phyloP scores from a whole-genome alignment of 805 yeast species.

The Candida ortonii region DNA sequence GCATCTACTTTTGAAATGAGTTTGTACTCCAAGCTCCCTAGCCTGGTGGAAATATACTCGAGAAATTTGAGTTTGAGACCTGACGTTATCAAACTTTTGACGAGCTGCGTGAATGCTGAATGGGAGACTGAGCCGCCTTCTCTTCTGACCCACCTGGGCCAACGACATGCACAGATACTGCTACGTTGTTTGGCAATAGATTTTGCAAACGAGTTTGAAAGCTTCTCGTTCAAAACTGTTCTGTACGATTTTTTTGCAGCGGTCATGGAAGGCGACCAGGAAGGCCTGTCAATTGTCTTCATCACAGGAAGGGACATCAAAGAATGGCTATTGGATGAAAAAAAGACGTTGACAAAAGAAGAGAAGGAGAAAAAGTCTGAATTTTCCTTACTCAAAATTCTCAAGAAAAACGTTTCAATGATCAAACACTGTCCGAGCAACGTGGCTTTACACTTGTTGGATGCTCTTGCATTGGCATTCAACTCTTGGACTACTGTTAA shows the following conservation, averaged over 20 bases:
- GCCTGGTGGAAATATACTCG: constrained; percentile 57
- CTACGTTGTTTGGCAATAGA: constrained; percentile 60
- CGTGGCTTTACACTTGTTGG: constrained; percentile 65
- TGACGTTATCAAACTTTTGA: constrained; percentile 52
- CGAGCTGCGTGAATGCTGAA: constrained; percentile 51
- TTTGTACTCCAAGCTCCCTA: constrained; percentile 54
- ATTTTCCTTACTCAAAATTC: constrained; percentile 51
- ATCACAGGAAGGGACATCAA: constrained; percentile 56
- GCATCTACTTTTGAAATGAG: constrained; percentile 67
- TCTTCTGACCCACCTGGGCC: constrained; percentile 74
- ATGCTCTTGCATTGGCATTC: constrained; percentile 69
- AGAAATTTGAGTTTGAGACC: constrained; percentile 46
- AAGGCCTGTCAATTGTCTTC: constrained; percentile 70
- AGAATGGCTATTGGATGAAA: constrained; percentile 24
- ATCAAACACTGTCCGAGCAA: constrained; percentile 56
- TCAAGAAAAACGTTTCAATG: constrained; percentile 53
- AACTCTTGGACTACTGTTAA: constrained; percentile 74
- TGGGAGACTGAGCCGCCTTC: constrained; percentile 71
- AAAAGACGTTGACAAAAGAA: constrained; percentile 9
- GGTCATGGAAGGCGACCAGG: constrained; percentile 68
- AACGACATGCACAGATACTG: constrained; percentile 56
- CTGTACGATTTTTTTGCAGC: constrained; percentile 65
- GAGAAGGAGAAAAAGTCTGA: constrained; percentile 11
- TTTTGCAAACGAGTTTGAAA: constrained; percentile 54
- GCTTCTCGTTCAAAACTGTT: constrained; percentile 48